Evolutionary conservation across 805 yeast genomes (phyloP).

Genomic region (Candida nitratophila): DNA sequence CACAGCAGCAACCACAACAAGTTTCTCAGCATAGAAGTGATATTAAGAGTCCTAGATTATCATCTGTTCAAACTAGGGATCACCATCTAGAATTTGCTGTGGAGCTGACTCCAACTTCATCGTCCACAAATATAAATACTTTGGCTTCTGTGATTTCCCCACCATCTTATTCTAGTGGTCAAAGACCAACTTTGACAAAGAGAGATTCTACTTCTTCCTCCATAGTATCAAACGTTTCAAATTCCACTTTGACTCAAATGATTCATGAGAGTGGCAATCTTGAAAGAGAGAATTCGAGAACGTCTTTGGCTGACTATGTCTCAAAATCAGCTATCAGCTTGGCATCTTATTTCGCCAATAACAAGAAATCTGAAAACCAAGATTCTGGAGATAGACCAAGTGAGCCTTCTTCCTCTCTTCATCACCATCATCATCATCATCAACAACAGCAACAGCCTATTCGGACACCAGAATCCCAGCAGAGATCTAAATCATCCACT

Average conservation of each 20-base stretch:
- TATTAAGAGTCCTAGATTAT: slow-evolving; percentile 11
- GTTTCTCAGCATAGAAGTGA: not conserved
- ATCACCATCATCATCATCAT: too few species aligned
- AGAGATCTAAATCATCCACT: too few species aligned
- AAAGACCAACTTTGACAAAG: slow-evolving; percentile 7
- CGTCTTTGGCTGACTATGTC: slow-evolving; percentile 22
- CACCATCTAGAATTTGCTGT: slow-evolving; percentile 3
- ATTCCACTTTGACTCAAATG: not conserved
- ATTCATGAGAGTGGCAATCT: not conserved
- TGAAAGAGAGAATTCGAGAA: slow-evolving; percentile 5
- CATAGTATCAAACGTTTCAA: not conserved
- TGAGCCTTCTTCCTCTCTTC: not conserved
- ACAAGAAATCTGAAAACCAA: slow-evolving; percentile 15
- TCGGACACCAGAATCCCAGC: too few species aligned
- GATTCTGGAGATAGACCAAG: slow-evolving; percentile 8
- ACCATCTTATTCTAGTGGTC: slow-evolving; percentile 7
- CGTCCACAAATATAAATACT: slow-evolving; percentile 17
- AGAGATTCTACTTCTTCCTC: slow-evolving; percentile 5
- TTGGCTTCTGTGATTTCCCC: slow-evolving; percentile 13
- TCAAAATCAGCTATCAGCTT: slow-evolving; percentile 34
- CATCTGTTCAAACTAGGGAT: slow-evolving; percentile 7
- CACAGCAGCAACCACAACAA: not conserved
- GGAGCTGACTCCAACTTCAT: slow-evolving; percentile 20
- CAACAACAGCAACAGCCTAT: too few species aligned
- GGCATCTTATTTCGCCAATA: slow-evolving; percentile 31